Evolutionary conservation across 371 early-diverging fungal genomes (phyloP), one percentile per base, ranked within the genome.

Genomic region (Apophysomyces sp.): DNA sequence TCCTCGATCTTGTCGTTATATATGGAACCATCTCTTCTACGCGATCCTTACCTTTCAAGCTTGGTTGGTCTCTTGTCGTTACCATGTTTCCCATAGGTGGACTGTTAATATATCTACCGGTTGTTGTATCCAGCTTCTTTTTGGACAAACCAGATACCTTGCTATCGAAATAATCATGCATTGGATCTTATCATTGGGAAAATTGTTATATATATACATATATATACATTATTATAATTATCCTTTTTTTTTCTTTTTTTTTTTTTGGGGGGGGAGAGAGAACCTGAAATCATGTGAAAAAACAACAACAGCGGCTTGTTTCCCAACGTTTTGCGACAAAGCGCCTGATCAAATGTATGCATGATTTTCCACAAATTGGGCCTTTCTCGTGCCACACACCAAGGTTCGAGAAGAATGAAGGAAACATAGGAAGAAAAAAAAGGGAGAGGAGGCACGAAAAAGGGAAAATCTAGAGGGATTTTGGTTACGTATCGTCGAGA

Each of bases 31-130:
- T 58, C 7, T 30, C 18, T 11, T 58, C 58, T n/a, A 28, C 41
- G 26, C 58, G 58, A 16, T 58, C 58, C 16, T 12, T 58, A 26
- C 58, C 58, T 18, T 58, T 40, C 58, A 58, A 58, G 44, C 44
- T 58, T 18, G 58, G 41, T 15, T 58, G 58, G 58, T 58, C 58
- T 18, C 41, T 58, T 26, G 7, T 40, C 3, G 44, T 58, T 3
- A 37, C 40, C 44, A 37, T 58, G 29, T 58, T 58, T 16, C 58
- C 58, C 1, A n/a, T 41, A 21, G 58, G 41, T 16, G 58, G 58
- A 26, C 41, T 58, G 13, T 41, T 58, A 16, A 34, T 58, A 18
- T 58, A 58, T n/a, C 29, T 41, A 8, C 58, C 58, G 3, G 49
- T 44, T n/a, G 49, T 21, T 21, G 21, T 44, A 18, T 16, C 49